phyloP scores from a whole-genome alignment of 495 filamentous ascomycete genomes.

The Aspergillus ostianus region DNA sequence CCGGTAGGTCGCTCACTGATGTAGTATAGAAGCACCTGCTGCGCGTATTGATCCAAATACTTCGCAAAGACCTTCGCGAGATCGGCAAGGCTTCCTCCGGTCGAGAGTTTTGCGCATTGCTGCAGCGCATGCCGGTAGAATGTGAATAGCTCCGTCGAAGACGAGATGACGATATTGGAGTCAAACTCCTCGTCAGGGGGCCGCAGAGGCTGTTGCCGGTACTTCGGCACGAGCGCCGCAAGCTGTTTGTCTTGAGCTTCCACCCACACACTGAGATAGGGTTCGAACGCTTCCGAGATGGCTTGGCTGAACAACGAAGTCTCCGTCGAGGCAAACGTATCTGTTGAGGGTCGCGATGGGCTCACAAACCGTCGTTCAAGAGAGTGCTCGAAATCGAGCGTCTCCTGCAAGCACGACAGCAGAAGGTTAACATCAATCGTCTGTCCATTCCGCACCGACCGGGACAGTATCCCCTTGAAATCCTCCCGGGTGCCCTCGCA shows the following conservation, averaged over 20 bases:
- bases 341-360: slow-evolving; percentile 81
- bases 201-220: slow-evolving; percentile 78
- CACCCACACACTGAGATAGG: slow-evolving; percentile 95
- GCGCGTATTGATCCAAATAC: slow-evolving; percentile 92
- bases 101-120: slow-evolving; percentile 95
- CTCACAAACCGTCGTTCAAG: slow-evolving; percentile 80
- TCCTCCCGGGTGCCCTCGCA: slow-evolving; percentile 95
- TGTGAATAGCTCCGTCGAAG: slow-evolving; percentile 94
- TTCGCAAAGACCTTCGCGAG: slow-evolving; percentile 82
- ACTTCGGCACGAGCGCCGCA: slow-evolving; percentile 81
- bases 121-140: slow-evolving; percentile 89
- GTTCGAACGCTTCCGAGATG: slow-evolving; percentile 96
- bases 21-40: slow-evolving; percentile 82
- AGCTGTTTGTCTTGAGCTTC: slow-evolving; percentile 93
- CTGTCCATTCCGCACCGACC: slow-evolving; percentile 81
- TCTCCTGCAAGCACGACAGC: slow-evolving; percentile 91
- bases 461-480: slow-evolving; percentile 87
- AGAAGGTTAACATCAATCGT: slow-evolving; percentile 89
- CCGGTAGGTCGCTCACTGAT: slow-evolving; percentile 59
- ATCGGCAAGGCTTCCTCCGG: slow-evolving; percentile 80
- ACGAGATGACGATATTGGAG: slow-evolving; percentile 81
- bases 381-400: slow-evolving; percentile 93
- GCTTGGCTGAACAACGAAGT: slow-evolving; percentile 80
- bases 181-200: slow-evolving; percentile 89
- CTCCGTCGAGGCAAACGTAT: slow-evolving; percentile 83